These are phyloP conservation scores for Prinsepia uniflora DNA, from an alignment of 306 rosid species.

Conservation along the genomic window DNA sequence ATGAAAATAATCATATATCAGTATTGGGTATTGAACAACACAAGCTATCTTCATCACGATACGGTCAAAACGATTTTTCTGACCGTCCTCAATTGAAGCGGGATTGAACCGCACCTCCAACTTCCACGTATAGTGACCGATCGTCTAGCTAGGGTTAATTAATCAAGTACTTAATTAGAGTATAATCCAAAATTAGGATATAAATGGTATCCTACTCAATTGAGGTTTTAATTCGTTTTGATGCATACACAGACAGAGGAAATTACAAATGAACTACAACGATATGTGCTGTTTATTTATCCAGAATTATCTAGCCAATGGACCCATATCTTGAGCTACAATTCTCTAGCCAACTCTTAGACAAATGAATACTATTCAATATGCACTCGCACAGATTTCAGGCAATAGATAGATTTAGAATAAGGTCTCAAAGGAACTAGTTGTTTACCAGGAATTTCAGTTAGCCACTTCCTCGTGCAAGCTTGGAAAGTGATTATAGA, in stretches of 20 bases:
- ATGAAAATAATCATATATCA: background rate
- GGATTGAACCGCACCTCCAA: no score
- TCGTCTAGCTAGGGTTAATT: no score
- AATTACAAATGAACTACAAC: background rate
- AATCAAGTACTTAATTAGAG: background rate
- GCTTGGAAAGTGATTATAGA: slow-evolving; percentile 95
- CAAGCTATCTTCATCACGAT: background rate
- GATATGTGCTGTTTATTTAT: background rate
- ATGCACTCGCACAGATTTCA: background rate
- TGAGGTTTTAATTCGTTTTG: no score
- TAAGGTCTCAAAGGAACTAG: background rate
- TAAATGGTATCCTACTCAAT: no score
- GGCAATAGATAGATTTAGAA: background rate
- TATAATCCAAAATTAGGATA: background rate
- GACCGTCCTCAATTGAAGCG: slow-evolving; percentile 16
- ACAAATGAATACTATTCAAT: background rate
- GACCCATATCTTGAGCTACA: background rate
- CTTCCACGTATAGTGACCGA: no score
- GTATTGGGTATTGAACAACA: background rate
- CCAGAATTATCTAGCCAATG: background rate
- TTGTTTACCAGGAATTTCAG: background rate
- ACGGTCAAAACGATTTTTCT: slow-evolving; percentile 15
- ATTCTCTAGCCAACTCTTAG: background rate
- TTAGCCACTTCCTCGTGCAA: background rate
- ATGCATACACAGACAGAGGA: no score